Base-by-base conservation (phyloP, 2,329 filamentous ascomycete genomes). In the Aotearoamyces nothofagi region DNA sequence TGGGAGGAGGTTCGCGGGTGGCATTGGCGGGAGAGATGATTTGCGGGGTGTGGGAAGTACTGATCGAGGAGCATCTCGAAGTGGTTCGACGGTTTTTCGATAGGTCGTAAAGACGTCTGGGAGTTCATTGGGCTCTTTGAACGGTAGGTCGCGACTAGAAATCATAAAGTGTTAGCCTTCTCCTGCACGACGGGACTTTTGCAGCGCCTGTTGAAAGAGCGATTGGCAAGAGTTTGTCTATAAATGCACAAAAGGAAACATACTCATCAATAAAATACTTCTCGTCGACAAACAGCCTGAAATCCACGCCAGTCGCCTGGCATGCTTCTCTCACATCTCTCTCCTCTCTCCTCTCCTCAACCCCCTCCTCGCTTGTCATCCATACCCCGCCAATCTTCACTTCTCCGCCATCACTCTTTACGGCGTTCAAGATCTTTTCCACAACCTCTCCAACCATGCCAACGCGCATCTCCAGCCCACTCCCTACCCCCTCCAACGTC, bases 261-360 rank as follows among this genome's bases (percentile, higher is more conserved):
- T 56, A 86, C 80, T 86, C 78, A 42, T 86, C 75, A 28, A 86
- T 61, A 34, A 74, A 74, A 40, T 80, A 86, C 47, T 86, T 87
- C 50, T 84, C 79, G 41, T 87, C 79, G 1, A 53, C 50, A 69
- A 73, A 84, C 1, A 72, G 33, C 45, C 67, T 66, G 47, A 82
- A 80, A 2, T 69, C 60, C 4, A 72, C 56, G 1, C 57, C 59
- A 3, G 61, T 52, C 9, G 60, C 47, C 13, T 62, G 51, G 31
- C 77, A 73, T 1, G 69, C 45, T 0, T 54, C 46, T 15, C 60
- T 57, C 2, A 81, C 57, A 1, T 55, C 55, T 13, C 56, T 50
- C 40, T 83, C 72, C 30, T 86, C 78, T 4, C 54, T 50, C 33
- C 65, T 62, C 47, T 87, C 80, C 40, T 87, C 80, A 3, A 61